Conservation (phyloP, 371 early-diverging fungal species). For the Mortierella sp. region DNA sequence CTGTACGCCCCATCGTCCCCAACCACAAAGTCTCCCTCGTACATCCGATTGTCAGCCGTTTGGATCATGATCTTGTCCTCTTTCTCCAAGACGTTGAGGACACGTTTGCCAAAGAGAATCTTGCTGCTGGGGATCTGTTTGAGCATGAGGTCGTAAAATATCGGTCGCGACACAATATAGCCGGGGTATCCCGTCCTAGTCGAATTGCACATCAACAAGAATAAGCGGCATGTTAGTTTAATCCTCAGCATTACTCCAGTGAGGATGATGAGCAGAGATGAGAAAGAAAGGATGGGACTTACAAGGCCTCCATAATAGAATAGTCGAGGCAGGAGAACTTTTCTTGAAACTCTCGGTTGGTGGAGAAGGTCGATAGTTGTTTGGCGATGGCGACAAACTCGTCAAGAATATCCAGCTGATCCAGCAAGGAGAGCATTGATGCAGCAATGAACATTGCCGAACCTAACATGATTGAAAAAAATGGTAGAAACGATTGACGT, state of each 20-base stretch:
- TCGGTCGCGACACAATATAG: constrained; percentile 5
- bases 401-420: neutral
- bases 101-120: constrained; percentile 7
- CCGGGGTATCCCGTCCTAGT: constrained; percentile 8
- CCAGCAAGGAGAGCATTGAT: neutral
- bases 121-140: neutral
- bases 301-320: neutral
- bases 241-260: neutral
- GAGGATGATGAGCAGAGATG: neutral
- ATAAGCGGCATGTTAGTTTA: too few relatives aligned
- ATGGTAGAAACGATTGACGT: neutral
- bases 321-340: neutral
- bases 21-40: constrained; percentile 17
- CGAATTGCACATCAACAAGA: neutral
- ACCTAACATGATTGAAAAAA: neutral
- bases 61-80: neutral
- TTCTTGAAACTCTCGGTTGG: neutral
- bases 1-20: constrained; percentile 29
- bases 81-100: neutral
- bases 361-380: neutral
- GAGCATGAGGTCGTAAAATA: constrained; percentile 4
- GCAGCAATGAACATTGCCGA: neutral
- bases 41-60: constrained; percentile 2
- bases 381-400: neutral
- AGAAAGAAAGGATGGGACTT: neutral